Percentiles rank a stretch among this genome's conserved stretches.
Conservation (phyloP, 2,329 filamentous ascomycete genomes). For the Microsporum ferrugineum region DNA sequence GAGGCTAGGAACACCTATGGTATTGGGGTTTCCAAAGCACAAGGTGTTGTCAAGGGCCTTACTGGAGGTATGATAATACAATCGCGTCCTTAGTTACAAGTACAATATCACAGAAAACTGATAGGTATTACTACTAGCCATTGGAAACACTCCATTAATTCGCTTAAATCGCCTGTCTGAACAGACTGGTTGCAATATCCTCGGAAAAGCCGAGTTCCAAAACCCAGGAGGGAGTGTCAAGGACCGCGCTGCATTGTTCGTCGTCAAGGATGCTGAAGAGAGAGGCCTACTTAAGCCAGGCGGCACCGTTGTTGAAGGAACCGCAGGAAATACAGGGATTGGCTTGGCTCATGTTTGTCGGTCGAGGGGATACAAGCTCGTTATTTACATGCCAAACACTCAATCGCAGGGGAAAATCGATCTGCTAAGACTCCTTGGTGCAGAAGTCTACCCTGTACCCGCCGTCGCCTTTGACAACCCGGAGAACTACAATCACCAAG, state of each 20-base stretch:
- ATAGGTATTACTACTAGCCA: constrained; percentile 48
- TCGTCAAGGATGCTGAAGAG: constrained; percentile 88
- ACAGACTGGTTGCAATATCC: constrained; percentile 82
- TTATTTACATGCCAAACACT: constrained; percentile 99
- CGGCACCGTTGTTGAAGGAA: constrained; percentile 93
- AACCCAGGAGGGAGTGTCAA: constrained; percentile 96
- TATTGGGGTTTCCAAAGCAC: constrained; percentile 63
- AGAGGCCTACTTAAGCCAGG: constrained; percentile 69
- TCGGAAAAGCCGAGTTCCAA: constrained; percentile 97
- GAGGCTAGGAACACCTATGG: constrained; percentile 48
- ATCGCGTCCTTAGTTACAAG: background rate
- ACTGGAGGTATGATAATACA: constrained; percentile 56
- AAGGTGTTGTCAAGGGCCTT: constrained; percentile 66
- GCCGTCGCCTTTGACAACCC: constrained; percentile 93
- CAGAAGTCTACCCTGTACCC: constrained; percentile 90
- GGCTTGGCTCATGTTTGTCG: constrained; percentile 94
- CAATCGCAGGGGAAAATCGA: constrained; percentile 98
- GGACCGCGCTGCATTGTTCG: constrained; percentile 87
- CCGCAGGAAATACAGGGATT: constrained; percentile 95
- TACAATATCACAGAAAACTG: background rate
- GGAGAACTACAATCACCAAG: constrained; percentile 97
- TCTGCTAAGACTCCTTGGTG: constrained; percentile 75
- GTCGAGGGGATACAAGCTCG: constrained; percentile 79
- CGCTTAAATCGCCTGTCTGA: constrained; percentile 77
- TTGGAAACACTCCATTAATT: constrained; percentile 94